A percentile compares a stretch with the other conserved stretches of the same genome.
These are phyloP conservation scores for Quercus wislizeni DNA, from an alignment of 306 rosid species.

Conservation along the genomic window DNA sequence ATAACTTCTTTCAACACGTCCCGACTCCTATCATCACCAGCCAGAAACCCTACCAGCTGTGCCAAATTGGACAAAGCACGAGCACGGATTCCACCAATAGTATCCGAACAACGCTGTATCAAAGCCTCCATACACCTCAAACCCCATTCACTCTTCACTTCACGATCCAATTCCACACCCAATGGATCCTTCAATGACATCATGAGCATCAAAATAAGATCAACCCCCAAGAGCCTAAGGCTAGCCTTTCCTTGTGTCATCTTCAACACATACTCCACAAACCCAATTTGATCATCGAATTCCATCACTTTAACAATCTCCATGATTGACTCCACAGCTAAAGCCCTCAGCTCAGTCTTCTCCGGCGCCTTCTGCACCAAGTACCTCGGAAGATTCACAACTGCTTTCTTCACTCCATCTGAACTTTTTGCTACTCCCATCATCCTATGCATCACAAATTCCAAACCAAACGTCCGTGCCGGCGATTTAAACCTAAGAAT, in stretches of 20 bases:
- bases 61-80: slow-evolving; percentile 75
- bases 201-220: slow-evolving; percentile 56
- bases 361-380: slow-evolving; percentile 74
- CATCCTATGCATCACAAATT: slow-evolving; percentile 43
- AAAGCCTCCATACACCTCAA: slow-evolving; percentile 69
- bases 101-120: slow-evolving; percentile 80
- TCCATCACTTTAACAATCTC: slow-evolving; percentile 59
- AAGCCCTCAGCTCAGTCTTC: slow-evolving; percentile 72
- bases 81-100: slow-evolving; percentile 55
- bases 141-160: slow-evolving; percentile 50
- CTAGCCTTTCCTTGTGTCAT: slow-evolving; percentile 69
- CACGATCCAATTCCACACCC: slow-evolving; percentile 51
- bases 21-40: slow-evolving; percentile 33
- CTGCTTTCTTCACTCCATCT: slow-evolving; percentile 59
- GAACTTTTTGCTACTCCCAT: slow-evolving; percentile 15
- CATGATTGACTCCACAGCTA: slow-evolving; percentile 76
- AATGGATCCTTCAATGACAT: slow-evolving; percentile 51
- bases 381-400: slow-evolving; percentile 69
- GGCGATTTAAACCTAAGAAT: slow-evolving; percentile 61
- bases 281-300: slow-evolving; percentile 54
- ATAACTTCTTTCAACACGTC: slow-evolving; percentile 49
- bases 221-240: slow-evolving; percentile 77
- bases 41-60: slow-evolving; percentile 60
- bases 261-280: slow-evolving; percentile 66
- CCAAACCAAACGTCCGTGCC: slow-evolving; percentile 59